These are phyloP conservation scores for Akanthomyces muscarius DNA, from an alignment of 2,329 filamentous ascomycete genomes.

Conservation along the genomic window DNA sequence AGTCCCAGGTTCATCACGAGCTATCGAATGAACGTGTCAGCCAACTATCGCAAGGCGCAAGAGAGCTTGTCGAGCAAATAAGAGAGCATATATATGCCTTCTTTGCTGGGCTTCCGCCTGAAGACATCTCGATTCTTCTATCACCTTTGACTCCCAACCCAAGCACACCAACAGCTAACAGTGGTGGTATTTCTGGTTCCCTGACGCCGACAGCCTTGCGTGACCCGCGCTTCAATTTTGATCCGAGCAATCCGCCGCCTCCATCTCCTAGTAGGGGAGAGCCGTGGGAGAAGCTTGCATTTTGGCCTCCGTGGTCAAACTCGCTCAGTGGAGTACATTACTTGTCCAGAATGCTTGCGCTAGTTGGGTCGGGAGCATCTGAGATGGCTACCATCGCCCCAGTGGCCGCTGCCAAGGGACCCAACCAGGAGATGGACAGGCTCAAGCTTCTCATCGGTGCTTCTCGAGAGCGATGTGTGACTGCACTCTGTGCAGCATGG, in stretches of 20 bases:
- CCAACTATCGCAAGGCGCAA: constrained; percentile 70
- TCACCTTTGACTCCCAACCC: constrained; percentile 74
- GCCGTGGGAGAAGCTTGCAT: constrained; percentile 88
- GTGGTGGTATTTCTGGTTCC: constrained; percentile 28
- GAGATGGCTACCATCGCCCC: constrained; percentile 77
- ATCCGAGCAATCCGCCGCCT: constrained; percentile 70
- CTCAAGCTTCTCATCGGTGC: constrained; percentile 71
- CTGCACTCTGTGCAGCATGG: constrained; percentile 86
- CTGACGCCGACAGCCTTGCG: constrained; percentile 55
- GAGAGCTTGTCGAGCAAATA: constrained; percentile 80
- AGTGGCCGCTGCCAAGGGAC: constrained; percentile 46
- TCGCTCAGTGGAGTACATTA: constrained; percentile 90
- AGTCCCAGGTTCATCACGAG: constrained; percentile 76
- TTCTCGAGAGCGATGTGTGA: constrained; percentile 79
- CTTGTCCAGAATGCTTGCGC: constrained; percentile 71
- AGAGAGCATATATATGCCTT: constrained; percentile 76
- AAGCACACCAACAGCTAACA: constrained; percentile 41
- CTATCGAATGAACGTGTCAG: constrained; percentile 66
- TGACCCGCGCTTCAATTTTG: constrained; percentile 75
- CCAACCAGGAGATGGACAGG: constrained; percentile 61
- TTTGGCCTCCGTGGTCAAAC: constrained; percentile 93
- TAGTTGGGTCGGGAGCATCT: constrained; percentile 82
- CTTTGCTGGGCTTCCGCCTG: constrained; percentile 82
- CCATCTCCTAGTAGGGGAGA: constrained; percentile 76
- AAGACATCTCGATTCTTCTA: constrained; percentile 84